Evolutionary conservation across 2,329 filamentous ascomycete genomes (phyloP).

Genomic region (Aspergillus chevalieri): DNA sequence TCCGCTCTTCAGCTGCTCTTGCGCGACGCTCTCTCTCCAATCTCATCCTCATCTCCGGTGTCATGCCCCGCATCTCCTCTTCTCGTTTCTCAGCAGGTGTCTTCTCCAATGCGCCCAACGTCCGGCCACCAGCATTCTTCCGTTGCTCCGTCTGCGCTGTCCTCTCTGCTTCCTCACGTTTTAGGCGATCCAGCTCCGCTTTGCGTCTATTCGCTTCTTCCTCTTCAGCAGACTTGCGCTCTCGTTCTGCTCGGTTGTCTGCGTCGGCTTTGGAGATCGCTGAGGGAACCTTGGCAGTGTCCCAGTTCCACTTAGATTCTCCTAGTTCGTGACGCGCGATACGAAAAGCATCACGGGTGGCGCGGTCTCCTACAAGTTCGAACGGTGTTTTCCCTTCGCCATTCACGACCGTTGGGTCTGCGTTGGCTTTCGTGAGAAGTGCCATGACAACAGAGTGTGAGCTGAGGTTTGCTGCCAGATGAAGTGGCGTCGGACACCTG

Average conservation of each 20-base stretch:
- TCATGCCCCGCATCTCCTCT: slow-evolving; percentile 78
- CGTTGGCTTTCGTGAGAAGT: slow-evolving; percentile 66
- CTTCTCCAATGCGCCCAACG: slow-evolving; percentile 59
- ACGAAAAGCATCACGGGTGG: slow-evolving; percentile 85
- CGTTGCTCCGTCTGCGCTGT: slow-evolving; percentile 39
- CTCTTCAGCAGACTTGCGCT: slow-evolving; percentile 61
- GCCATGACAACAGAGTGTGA: slow-evolving; percentile 70
- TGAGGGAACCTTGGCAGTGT: slow-evolving; percentile 63
- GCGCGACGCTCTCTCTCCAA: slow-evolving; percentile 85
- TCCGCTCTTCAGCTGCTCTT: slow-evolving; percentile 81
- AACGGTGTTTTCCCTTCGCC: slow-evolving; percentile 78
- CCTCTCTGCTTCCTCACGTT: slow-evolving; percentile 52
- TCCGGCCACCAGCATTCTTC: slow-evolving; percentile 48
- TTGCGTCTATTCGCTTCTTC: slow-evolving; percentile 66
- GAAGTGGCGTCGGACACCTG: slow-evolving; percentile 76
- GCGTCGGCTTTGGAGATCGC: slow-evolving; percentile 66
- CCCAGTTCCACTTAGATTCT: slow-evolving; percentile 73
- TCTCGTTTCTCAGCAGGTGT: slow-evolving; percentile 74
- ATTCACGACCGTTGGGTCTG: slow-evolving; percentile 66
- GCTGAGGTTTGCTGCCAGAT: slow-evolving; percentile 78
- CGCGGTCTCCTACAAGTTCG: slow-evolving; percentile 76
- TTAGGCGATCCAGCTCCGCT: slow-evolving; percentile 67
- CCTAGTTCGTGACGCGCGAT: slow-evolving; percentile 78
- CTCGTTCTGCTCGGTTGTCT: slow-evolving; percentile 61
- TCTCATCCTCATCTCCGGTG: slow-evolving; percentile 75